A percentile compares a stretch with the other conserved stretches of the same genome.
These are phyloP conservation scores for Aegilops bicornis DNA, from an alignment of 176 grass and related monocot species.

Conservation along the genomic window DNA sequence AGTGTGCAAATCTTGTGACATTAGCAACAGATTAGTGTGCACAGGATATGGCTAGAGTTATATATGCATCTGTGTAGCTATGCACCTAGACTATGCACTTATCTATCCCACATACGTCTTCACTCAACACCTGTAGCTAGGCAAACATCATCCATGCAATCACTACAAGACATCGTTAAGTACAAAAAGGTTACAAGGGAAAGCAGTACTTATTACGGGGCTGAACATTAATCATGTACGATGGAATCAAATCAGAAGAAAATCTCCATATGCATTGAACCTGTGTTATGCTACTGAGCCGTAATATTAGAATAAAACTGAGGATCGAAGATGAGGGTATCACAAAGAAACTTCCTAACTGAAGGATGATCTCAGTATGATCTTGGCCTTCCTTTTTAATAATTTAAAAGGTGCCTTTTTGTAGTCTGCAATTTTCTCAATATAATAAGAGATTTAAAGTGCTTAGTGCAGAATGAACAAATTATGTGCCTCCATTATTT, in stretches of 20 bases:
- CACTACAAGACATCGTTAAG: slow-evolving; percentile 22
- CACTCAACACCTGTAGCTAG: background rate
- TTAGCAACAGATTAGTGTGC: background rate
- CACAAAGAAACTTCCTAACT: slow-evolving; percentile 30
- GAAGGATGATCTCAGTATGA: background rate
- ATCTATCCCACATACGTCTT: background rate
- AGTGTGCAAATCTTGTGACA: background rate
- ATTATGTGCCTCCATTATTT: background rate
- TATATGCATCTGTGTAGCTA: background rate
- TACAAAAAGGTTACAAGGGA: slow-evolving; percentile 26
- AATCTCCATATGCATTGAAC: slow-evolving; percentile 34
- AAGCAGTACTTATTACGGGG: background rate
- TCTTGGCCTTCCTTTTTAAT: slow-evolving; percentile 8
- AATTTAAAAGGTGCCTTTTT: background rate
- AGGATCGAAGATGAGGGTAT: background rate
- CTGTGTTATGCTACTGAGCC: slow-evolving; percentile 1
- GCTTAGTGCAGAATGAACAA: background rate
- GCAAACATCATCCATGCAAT: slow-evolving; percentile 26
- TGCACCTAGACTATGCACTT: background rate
- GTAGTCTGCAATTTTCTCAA: background rate
- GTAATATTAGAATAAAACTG: background rate
- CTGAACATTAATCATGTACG: slow-evolving; percentile 25
- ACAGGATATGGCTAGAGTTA: background rate
- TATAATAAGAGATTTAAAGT: background rate
- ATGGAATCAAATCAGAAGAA: slow-evolving; percentile 43